phyloP scores from a whole-genome alignment of 495 filamentous ascomycete genomes.

The Penicillium longicatenatum region DNA sequence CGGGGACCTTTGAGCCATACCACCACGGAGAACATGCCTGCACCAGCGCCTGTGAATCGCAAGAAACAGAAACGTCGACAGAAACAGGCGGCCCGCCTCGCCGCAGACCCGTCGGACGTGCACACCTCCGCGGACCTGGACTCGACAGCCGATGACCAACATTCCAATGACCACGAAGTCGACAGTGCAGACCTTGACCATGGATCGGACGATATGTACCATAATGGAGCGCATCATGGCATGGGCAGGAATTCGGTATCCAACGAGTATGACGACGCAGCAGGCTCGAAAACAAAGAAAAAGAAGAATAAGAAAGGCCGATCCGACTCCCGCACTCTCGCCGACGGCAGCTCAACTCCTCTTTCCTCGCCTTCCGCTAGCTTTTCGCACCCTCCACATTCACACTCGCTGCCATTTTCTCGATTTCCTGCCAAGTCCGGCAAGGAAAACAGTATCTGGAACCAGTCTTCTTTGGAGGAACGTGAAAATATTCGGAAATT shows the following conservation, averaged over 20 bases:
- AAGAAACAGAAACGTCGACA: conserved; percentile 89
- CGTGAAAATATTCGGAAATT: conserved; percentile 97
- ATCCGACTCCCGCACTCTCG: conserved; percentile 36
- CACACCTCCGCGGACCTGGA: conserved; percentile 25
- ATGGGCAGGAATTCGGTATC: conserved; percentile 5
- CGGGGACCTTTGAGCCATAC: conserved; percentile 31
- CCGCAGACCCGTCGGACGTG: conserved; percentile 48
- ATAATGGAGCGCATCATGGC: conserved; percentile 19
- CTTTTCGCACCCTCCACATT: conserved; percentile 44
- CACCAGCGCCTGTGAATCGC: conserved; percentile 64
- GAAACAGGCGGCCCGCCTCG: conserved; percentile 73
- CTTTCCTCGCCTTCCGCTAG: conserved; percentile 43
- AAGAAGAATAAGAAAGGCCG: conserved; percentile 48
- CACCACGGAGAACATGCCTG: conserved; percentile 29
- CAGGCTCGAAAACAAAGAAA: conserved; percentile 44
- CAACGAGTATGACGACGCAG: conserved; percentile 21
- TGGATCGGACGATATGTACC: conserved; percentile 20
- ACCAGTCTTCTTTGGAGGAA: conserved; percentile 89
- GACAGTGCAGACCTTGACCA: conserved; percentile 26
- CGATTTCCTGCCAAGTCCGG: conserved; percentile 34
- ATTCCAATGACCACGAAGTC: conserved; percentile 34
- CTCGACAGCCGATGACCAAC: conserved; percentile 26
- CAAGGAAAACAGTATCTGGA: conserved; percentile 89
- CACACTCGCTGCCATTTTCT: conserved; percentile 30
- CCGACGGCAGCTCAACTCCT: conserved; percentile 45